A percentile compares a stretch with the other conserved stretches of the same genome.
phyloP scores from a whole-genome alignment of 2,329 filamentous ascomycete species.

The Arachnopeziza araneosa region DNA sequence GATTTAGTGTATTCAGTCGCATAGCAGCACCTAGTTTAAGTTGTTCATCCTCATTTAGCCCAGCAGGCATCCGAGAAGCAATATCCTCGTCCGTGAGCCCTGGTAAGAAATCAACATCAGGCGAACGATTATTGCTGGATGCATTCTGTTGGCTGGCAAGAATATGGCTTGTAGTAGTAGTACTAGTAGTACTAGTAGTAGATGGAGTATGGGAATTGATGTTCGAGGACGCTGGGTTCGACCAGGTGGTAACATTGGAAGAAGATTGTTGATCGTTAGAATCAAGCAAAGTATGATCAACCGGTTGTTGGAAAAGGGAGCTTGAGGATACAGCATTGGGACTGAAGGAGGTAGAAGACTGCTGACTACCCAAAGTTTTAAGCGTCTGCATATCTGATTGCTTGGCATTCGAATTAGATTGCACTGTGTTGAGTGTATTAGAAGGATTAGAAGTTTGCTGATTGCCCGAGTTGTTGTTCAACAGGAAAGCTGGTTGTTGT shows the following conservation, averaged over 20 bases:
- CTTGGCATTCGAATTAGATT: background rate
- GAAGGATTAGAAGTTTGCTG: background rate
- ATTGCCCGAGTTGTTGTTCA: background rate
- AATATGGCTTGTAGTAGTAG: background rate
- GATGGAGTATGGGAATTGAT: background rate
- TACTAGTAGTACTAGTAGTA: too few species aligned
- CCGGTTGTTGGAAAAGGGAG: background rate
- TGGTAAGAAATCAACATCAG: background rate
- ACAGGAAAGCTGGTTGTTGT: background rate
- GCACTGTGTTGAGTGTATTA: background rate
- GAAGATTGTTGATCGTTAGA: background rate
- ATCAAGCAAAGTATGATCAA: background rate
- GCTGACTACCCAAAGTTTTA: background rate
- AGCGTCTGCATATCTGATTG: background rate
- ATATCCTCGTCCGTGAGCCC: conserved; percentile 20
- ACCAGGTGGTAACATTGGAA: background rate
- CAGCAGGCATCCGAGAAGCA: conserved; percentile 13
- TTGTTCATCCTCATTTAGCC: conserved; percentile 18
- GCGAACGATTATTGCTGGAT: background rate
- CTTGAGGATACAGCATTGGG: background rate
- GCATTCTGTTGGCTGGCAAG: background rate
- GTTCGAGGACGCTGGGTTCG: background rate
- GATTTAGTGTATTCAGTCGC: conserved; percentile 27
- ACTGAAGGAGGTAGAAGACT: background rate
- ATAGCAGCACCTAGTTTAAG: conserved; percentile 24